Conservation (phyloP, 2,329 filamentous ascomycete species). For the Bipolaris sorokiniana region DNA sequence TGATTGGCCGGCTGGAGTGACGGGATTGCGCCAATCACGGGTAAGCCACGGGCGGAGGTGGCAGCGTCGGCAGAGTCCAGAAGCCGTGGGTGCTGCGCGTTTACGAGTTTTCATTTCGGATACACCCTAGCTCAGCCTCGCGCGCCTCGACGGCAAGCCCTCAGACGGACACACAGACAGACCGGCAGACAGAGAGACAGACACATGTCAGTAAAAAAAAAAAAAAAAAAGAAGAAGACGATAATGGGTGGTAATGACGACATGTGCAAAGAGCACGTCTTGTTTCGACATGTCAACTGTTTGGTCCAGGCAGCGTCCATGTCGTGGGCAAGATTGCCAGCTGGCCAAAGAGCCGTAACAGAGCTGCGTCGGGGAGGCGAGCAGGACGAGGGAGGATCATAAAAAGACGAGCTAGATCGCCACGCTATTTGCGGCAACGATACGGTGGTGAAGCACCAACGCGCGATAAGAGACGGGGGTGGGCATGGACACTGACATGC, state of each 20-base stretch:
- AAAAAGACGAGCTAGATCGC: slow-evolving; percentile 18
- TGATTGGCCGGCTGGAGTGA: slow-evolving; percentile 1
- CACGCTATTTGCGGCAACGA: slow-evolving; percentile 20
- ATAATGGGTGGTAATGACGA: neutral
- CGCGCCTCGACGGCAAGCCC: neutral
- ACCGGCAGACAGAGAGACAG: neutral
- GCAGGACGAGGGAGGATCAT: slow-evolving; percentile 15
- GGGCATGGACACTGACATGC: neutral
- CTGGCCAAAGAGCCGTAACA: neutral
- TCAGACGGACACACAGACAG: neutral
- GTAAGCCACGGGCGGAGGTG: slow-evolving; percentile 13
- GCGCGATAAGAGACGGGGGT: neutral
- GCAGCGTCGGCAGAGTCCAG: slow-evolving; percentile 7
- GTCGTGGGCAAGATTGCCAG: neutral
- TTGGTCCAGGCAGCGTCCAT: neutral
- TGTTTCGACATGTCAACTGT: neutral
- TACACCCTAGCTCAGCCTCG: slow-evolving; percentile 13
- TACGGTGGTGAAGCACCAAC: slow-evolving; percentile 11
- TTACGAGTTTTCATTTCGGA: slow-evolving; percentile 19
- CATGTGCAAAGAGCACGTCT: neutral
- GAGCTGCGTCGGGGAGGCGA: slow-evolving; percentile 8
- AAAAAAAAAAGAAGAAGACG: neutral
- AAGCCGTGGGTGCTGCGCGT: slow-evolving; percentile 16
- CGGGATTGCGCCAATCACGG: slow-evolving; percentile 14
- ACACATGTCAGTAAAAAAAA: neutral